Evolutionary conservation across 192 early-diverging fungal species (phyloP).

Genomic region (Allomyces macrogynus): DNA sequence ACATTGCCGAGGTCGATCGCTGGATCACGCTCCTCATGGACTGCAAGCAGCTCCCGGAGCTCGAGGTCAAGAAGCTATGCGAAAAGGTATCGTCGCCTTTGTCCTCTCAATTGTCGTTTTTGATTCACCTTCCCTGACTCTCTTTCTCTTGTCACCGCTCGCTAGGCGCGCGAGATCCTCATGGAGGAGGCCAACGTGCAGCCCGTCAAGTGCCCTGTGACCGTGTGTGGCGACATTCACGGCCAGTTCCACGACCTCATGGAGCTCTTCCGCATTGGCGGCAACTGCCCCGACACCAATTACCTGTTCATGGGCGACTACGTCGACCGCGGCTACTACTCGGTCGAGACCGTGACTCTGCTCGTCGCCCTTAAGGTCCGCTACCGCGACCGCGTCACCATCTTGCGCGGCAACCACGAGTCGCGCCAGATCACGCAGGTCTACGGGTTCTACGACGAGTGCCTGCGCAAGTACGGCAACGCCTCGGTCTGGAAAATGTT

Average conservation of each 20-base stretch:
- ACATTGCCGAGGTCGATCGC: slow-evolving; percentile 72
- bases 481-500: slow-evolving; percentile 97
- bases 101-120: background rate
- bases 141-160: background rate
- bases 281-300: slow-evolving; percentile 88
- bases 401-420: no score
- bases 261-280: slow-evolving; percentile 91
- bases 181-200: slow-evolving; percentile 95
- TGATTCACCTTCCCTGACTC: background rate
- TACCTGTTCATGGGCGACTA: slow-evolving; percentile 99
- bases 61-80: slow-evolving; percentile 89
- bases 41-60: slow-evolving; percentile 89
- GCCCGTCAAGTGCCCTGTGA: slow-evolving; percentile 86
- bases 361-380: no score
- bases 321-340: no score
- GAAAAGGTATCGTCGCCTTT: slow-evolving; percentile 55
- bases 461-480: slow-evolving; percentile 95
- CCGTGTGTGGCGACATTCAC: slow-evolving; percentile 97
- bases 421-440: no score
- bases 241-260: slow-evolving; percentile 98
- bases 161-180: slow-evolving; percentile 83
- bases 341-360: no score
- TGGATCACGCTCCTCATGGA: slow-evolving; percentile 80
- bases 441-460: no score
- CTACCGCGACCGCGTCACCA: no score